Evolutionary conservation across 768 basidiomycete genomes (phyloP).

Genomic region (Sarcodon sp.): DNA sequence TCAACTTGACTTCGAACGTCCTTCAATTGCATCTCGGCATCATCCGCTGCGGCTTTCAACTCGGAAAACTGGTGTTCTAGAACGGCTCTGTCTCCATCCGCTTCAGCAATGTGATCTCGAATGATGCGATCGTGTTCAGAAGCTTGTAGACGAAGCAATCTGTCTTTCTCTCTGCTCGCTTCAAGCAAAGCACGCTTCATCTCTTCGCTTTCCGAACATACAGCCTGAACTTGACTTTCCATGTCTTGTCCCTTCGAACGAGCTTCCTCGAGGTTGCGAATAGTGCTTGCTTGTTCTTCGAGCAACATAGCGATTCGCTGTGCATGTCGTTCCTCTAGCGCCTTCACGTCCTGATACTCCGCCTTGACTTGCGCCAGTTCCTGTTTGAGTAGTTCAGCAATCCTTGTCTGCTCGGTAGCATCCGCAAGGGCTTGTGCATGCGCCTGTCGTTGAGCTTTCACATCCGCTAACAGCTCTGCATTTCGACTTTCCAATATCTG

Average conservation of each 20-base stretch:
- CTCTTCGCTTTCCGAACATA: constrained; percentile 60
- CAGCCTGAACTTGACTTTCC: constrained; percentile 59
- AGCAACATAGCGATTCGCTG: constrained; percentile 51
- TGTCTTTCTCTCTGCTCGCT: constrained; percentile 68
- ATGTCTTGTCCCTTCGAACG: constrained; percentile 63
- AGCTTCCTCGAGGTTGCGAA: constrained; percentile 65
- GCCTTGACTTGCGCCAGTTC: constrained; percentile 47
- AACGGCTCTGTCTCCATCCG: constrained; percentile 88
- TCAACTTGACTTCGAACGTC: constrained; percentile 49
- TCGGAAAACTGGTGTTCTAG: constrained; percentile 81
- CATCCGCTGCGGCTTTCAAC: constrained; percentile 48
- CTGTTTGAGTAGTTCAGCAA: constrained; percentile 45
- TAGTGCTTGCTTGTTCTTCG: constrained; percentile 62
- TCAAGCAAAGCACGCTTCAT: constrained; percentile 56
- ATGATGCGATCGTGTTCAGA: constrained; percentile 55
- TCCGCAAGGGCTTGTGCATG: constrained; percentile 49
- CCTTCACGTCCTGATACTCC: constrained; percentile 59
- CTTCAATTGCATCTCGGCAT: constrained; percentile 47
- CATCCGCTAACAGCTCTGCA: constrained; percentile 36
- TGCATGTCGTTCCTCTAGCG: constrained; percentile 50
- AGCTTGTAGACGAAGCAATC: constrained; percentile 58
- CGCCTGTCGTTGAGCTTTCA: constrained; percentile 40
- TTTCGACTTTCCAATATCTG: constrained; percentile 56
- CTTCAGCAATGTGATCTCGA: constrained; percentile 84
- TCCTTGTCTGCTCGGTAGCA: constrained; percentile 51